These are phyloP conservation scores for Ceratobasidium sp. DNA, from an alignment of 1,284 basidiomycete species.

Conservation along the genomic window DNA sequence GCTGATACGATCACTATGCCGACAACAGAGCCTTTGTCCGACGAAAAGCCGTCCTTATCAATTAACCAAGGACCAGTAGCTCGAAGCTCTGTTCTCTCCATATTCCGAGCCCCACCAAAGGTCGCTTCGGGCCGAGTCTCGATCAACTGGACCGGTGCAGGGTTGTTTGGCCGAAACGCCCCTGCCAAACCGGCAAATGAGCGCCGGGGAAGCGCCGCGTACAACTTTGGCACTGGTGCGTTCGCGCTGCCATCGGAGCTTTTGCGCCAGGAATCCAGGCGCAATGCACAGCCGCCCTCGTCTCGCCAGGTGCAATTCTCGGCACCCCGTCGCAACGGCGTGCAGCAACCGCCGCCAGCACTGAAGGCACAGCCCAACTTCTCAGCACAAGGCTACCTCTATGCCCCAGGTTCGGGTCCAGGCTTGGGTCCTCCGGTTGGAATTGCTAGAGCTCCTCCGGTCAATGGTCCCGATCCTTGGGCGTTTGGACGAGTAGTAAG, in stretches of 20 bases:
- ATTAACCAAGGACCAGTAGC: slow-evolving; percentile 9
- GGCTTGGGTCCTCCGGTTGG: neutral
- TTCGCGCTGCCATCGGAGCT: slow-evolving; percentile 39
- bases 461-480: neutral
- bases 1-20: neutral
- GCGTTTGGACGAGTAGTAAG: neutral
- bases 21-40: neutral
- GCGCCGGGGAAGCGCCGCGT: slow-evolving; percentile 34
- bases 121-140: neutral
- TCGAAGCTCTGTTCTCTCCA: slow-evolving; percentile 35
- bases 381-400: neutral
- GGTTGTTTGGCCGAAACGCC: neutral
- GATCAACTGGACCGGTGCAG: neutral
- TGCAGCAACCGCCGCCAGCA: neutral
- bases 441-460: neutral
- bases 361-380: neutral
- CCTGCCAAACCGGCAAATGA: slow-evolving; percentile 23
- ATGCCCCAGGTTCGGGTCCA: neutral
- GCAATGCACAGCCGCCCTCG: neutral
- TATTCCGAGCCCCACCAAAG: slow-evolving; percentile 30
- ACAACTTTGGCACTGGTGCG: slow-evolving; percentile 32
- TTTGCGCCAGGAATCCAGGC: slow-evolving; percentile 23
- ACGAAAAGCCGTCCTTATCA: neutral
- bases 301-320: neutral
- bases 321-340: neutral